Conservation (phyloP, 2,329 filamentous ascomycete species). For the Apiospora koreana region DNA sequence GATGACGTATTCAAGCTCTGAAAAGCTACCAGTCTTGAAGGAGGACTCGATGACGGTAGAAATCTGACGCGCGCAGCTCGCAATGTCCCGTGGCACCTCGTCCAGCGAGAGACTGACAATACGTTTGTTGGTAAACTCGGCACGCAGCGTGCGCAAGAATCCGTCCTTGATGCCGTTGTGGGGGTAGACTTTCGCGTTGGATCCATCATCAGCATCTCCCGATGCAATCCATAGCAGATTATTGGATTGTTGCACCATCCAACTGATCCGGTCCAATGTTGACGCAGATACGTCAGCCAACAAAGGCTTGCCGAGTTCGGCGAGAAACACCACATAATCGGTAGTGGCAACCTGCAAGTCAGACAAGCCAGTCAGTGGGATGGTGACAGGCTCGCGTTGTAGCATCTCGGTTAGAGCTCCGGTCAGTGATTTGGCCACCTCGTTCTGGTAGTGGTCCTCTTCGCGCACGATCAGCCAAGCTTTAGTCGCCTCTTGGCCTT, state of each 20-base stretch:
- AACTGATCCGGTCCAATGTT: neutral
- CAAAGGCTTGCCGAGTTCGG: neutral
- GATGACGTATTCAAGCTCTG: constrained; percentile 22
- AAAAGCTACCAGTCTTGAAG: constrained; percentile 15
- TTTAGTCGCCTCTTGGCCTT: neutral
- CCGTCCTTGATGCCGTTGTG: constrained; percentile 11
- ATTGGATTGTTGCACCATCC: neutral
- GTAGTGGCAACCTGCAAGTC: neutral
- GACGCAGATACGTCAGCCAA: neutral
- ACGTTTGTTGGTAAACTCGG: constrained; percentile 12
- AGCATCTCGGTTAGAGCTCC: neutral
- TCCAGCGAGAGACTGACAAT: constrained; percentile 15
- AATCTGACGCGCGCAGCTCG: constrained; percentile 14
- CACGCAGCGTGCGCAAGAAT: constrained; percentile 12
- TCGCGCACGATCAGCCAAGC: neutral
- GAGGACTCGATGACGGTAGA: constrained; percentile 19
- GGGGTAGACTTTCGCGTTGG: neutral
- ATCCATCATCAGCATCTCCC: neutral
- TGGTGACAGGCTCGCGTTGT: neutral
- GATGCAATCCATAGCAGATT: constrained; percentile 17
- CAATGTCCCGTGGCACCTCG: neutral
- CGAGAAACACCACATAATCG: constrained; percentile 10
- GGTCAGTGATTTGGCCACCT: neutral
- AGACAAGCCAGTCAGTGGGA: neutral
- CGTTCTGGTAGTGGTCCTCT: neutral